Conservation (phyloP, 768 basidiomycete species). For the Tulasnella sp. region DNA sequence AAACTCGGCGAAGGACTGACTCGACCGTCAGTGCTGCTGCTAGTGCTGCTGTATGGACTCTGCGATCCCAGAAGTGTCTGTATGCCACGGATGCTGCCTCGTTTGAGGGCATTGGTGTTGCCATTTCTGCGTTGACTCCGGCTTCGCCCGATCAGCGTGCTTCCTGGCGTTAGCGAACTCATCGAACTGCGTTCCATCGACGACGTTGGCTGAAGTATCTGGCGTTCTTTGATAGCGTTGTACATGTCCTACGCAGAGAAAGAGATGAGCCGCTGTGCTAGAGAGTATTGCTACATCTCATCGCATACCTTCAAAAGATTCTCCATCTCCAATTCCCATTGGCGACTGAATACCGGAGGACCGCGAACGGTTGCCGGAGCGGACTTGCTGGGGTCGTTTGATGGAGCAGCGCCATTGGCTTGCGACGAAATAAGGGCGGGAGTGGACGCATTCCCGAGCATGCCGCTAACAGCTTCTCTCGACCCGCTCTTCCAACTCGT, state of each 20-base stretch:
- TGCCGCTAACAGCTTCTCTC: constrained; percentile 26
- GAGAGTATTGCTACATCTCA: background rate
- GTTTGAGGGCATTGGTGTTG: constrained; percentile 72
- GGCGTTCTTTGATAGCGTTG: constrained; percentile 84
- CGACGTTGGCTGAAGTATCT: constrained; percentile 77
- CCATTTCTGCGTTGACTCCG: constrained; percentile 61
- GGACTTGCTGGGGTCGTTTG: background rate
- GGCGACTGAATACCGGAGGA: constrained; percentile 59
- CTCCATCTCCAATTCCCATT: constrained; percentile 89
- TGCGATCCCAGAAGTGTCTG: constrained; percentile 75
- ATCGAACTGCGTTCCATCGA: constrained; percentile 52
- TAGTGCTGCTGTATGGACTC: constrained; percentile 84
- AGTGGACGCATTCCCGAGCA: constrained; percentile 29
- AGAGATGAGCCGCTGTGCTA: background rate
- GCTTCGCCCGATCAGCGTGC: constrained; percentile 57
- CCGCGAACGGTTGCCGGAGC: constrained; percentile 39
- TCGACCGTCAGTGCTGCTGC: constrained; percentile 76
- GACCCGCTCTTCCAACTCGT: constrained; percentile 37
- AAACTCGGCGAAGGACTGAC: constrained; percentile 95
- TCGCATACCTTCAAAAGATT: constrained; percentile 70
- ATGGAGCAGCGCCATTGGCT: background rate
- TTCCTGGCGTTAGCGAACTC: constrained; percentile 56
- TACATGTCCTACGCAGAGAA: constrained; percentile 83
- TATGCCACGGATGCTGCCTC: constrained; percentile 88
- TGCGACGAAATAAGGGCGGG: constrained; percentile 2